Evolutionary conservation across 2,329 filamentous ascomycete species (phyloP).

Genomic region (Botrytis porri): DNA sequence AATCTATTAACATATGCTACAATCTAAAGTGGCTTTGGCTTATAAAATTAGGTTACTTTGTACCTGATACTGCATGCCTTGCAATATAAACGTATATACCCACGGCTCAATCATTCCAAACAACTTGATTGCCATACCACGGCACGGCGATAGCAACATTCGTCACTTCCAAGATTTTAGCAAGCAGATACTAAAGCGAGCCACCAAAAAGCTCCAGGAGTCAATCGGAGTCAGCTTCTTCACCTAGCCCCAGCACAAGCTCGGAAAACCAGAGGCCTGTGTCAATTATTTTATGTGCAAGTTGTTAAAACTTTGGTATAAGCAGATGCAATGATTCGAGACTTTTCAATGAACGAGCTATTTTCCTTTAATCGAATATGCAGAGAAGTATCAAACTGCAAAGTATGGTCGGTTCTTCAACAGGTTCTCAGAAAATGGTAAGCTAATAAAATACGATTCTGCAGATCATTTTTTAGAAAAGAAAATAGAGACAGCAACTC

Average conservation of each 20-base stretch:
- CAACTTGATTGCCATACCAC: neutral
- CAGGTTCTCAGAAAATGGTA: neutral
- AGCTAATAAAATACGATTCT: neutral
- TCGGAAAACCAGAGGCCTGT: neutral
- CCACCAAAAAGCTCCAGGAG: neutral
- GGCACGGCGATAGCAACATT: neutral
- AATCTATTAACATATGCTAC: neutral
- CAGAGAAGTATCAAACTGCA: neutral
- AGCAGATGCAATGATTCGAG: neutral
- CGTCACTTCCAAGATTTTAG: neutral
- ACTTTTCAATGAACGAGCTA: rapidly evolving
- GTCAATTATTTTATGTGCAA: neutral
- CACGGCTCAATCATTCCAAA: neutral
- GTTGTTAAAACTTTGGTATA: neutral
- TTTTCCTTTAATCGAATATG: neutral
- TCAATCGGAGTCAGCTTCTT: neutral
- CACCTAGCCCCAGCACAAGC: neutral
- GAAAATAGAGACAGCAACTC: neutral
- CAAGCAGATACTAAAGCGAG: neutral
- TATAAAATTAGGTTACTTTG: rapidly evolving
- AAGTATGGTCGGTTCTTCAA: neutral
- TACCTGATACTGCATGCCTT: too few species aligned
- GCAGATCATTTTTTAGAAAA: too few species aligned
- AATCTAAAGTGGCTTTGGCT: neutral
- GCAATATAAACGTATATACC: neutral